These are phyloP conservation scores for Fusarium virguliforme DNA, from an alignment of 2,329 filamentous ascomycete species.

Conservation along the genomic window DNA sequence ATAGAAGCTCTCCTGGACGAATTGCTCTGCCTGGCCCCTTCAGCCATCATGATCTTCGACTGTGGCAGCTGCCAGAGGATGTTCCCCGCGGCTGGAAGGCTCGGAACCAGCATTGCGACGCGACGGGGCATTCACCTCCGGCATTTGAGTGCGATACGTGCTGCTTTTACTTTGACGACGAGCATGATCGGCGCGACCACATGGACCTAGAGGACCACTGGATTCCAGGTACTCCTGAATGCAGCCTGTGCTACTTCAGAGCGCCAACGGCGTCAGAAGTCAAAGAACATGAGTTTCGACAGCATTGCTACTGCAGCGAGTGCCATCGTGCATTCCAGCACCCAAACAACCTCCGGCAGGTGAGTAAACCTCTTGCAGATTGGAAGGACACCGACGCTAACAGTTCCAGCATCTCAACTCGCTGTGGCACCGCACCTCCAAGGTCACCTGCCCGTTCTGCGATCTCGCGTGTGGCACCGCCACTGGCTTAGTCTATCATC, in stretches of 20 bases:
- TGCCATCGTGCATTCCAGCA: conserved; percentile 56
- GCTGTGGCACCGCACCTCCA: conserved; percentile 57
- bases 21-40: no score
- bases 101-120: conserved; percentile 51
- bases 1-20: not conserved
- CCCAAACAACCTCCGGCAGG: conserved; percentile 40
- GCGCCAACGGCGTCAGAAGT: conserved; percentile 17
- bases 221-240: conserved; percentile 40
- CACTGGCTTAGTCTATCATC: conserved; percentile 69
- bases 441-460: conserved; percentile 70
- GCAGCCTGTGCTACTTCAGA: conserved; percentile 46
- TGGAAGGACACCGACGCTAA: not conserved
- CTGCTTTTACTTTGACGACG: conserved; percentile 43
- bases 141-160: conserved; percentile 53
- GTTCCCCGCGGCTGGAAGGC: conserved; percentile 44
- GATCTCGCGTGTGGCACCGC: conserved; percentile 62
- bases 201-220: conserved; percentile 54
- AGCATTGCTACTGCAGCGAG: conserved; percentile 54
- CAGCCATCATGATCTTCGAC: conserved; percentile 29
- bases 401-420: conserved; percentile 69
- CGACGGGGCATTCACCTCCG: conserved; percentile 48
- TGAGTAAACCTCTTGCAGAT: not conserved
- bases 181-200: conserved; percentile 48
- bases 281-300: conserved; percentile 50
- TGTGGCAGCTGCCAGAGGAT: conserved; percentile 51